Percentiles rank a stretch among this genome's conserved stretches.
Evolutionary conservation across 2,329 filamentous ascomycete genomes (phyloP).

Genomic region (Lecanicillium sp.): DNA sequence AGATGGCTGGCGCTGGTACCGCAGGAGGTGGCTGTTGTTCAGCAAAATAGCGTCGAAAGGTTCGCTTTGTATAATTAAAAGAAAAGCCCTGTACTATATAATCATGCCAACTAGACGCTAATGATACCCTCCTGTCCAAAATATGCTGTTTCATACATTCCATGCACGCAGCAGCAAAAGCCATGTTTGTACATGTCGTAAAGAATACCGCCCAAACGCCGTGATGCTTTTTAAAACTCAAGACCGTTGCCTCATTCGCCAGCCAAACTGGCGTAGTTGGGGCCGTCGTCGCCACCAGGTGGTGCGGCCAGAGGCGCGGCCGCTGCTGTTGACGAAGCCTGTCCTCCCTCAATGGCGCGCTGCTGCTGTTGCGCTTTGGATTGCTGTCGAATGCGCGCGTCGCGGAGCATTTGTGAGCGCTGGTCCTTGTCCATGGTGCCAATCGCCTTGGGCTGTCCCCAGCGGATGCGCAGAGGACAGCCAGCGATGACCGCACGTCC

Average conservation of each 20-base stretch:
- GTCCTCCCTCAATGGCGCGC: slow-evolving; percentile 28
- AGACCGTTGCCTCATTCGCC: slow-evolving; percentile 56
- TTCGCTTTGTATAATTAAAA: slow-evolving; percentile 12
- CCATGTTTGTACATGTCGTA: slow-evolving; percentile 13
- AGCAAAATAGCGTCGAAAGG: slow-evolving; percentile 17
- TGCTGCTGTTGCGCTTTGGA: slow-evolving; percentile 25
- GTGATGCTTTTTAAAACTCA: slow-evolving; percentile 21
- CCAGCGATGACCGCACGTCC: slow-evolving; percentile 86
- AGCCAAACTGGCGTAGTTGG: slow-evolving; percentile 75
- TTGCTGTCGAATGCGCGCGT: slow-evolving; percentile 49
- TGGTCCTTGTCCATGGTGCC: slow-evolving; percentile 88
- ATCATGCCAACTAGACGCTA: slow-evolving; percentile 10
- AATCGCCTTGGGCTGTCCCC: slow-evolving; percentile 87
- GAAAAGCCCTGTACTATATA: slow-evolving; percentile 15
- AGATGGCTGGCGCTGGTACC: slow-evolving; percentile 45
- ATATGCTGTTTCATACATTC: neutral
- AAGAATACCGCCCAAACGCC: slow-evolving; percentile 24
- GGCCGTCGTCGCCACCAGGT: slow-evolving; percentile 67
- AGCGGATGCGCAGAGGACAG: slow-evolving; percentile 82
- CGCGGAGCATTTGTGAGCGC: slow-evolving; percentile 71
- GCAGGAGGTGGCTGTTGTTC: slow-evolving; percentile 27
- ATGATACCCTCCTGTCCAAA: slow-evolving; percentile 26
- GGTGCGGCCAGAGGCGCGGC: slow-evolving; percentile 60
- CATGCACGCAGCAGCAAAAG: neutral
- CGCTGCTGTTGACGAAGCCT: slow-evolving; percentile 16